Base-by-base conservation (phyloP, 192 early-diverging fungal species). In the Powellomyces hirtus region DNA sequence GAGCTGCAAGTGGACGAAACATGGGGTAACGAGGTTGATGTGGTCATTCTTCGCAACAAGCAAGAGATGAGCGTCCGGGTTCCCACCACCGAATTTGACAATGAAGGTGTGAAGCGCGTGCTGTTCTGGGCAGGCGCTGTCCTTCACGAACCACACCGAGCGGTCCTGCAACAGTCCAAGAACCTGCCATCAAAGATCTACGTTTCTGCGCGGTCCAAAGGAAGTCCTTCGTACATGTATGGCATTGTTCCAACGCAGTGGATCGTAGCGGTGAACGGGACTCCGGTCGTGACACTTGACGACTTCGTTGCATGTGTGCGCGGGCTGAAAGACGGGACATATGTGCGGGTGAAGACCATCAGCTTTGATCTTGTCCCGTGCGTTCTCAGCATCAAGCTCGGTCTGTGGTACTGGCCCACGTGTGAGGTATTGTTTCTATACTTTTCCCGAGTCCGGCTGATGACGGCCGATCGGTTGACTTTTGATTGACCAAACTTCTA, bases 81-180 rank as follows among this genome's bases (percentile, higher is more conserved):
- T 0, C 86, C 87, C 18, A 91, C 90, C 0, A 82, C 81, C 5
- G 49, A 34, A 27, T 65, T 81, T 42, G 59, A 72, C 35, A 72
- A 62, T 26, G 66, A 73, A 36, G 70, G 66, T 5, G 90, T 86
- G 3, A 80, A 79, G 7, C 84, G 88, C 34, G 80, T 94, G 0
- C 74, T 97, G 35, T 78, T 86, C 18, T 97, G 94, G 94, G 88
- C 90, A 29, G 94, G 94, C 13, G 38, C 55, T 6, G 62, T 65
- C 27, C 58, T 75, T 1, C 64, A 66, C 53, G 79, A 75, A 68
- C 82, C 82, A 4, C 82, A 84, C 62, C 66, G 73, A 6, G 82
- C 82, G 0, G 77, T 75, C 3, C 71, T 76, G 20, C 74, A 76
- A 42, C 83, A 84, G 59, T 75, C 70, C 16, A 66, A 70, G 20